Evolutionary conservation across 495 filamentous ascomycete genomes (phyloP), one percentile per base, ranked within the genome.

Genomic region (Penicillium salamii): DNA sequence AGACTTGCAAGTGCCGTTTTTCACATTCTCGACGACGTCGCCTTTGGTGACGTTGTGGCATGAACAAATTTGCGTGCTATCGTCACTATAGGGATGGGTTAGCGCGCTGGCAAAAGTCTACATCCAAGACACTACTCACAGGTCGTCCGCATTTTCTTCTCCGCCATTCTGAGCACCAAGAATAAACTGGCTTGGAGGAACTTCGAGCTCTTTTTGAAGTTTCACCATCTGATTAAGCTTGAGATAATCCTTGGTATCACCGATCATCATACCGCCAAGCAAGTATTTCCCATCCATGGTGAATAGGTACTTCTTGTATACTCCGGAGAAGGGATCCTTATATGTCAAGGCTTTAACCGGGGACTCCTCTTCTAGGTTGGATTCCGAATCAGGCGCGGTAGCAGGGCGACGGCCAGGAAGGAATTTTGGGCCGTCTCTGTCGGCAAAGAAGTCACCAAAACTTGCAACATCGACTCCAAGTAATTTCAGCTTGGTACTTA

Each of bases 201-300:
- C 76, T 20, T 95, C 88, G 3, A 97, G 75, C 57, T 78, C 71
- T 63, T 95, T 96, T 57, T 91, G 87, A 49, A 77, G 82, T 70
- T 93, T 97, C 24, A 95, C 91, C 77, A 96, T 85, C n/a, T 90
- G 88, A 6, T 96, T 92, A 33, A 97, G 72, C 60, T 95, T 96
- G 68, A 96, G 80, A 63, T 96, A 97, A 67, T 97, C 92, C 50
- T 80, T 86, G 0, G 91, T 96, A 67, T 97, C 92, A 29, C 92
- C 92, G 49, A 97, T 96, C 88, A 97, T 96, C 91, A 97, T 97
- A 3, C 92, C 92, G 14, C 92, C 92, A 6, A 97, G 81, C 2
- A 97, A 73, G 64, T 90, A 93, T 62, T 96, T 95, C 18, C 92
- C 92, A 62, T 97, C 92, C 62, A 86, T 67, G 2, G 91, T 95